phyloP scores from a whole-genome alignment of 2,329 filamentous ascomycete genomes.

The Stromatinia cepivora region DNA sequence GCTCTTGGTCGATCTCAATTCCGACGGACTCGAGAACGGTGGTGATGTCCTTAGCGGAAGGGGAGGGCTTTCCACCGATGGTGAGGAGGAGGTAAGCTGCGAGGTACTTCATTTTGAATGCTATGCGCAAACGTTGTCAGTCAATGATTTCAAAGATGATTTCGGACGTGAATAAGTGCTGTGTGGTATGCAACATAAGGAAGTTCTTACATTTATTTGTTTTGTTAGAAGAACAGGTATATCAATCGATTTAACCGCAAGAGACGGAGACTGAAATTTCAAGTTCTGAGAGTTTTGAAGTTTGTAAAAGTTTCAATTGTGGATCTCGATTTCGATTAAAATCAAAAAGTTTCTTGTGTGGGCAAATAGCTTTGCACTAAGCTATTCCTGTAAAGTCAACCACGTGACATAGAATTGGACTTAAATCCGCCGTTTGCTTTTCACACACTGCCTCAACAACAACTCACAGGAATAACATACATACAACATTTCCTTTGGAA shows the following conservation, averaged over 20 bases:
- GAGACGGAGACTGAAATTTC: constrained; percentile 99
- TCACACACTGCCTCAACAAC: constrained; percentile 16
- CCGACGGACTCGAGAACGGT: constrained; percentile 88
- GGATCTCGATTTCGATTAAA: constrained; percentile 22
- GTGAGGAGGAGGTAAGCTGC: constrained; percentile 97
- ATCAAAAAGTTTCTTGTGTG: constrained; percentile 23
- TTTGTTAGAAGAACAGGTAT: constrained; percentile 67
- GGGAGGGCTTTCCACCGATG: constrained; percentile 89
- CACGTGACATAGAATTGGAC: constrained; percentile 15
- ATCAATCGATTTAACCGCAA: constrained; percentile 99
- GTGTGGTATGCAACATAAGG: not conserved
- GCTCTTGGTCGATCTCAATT: constrained; percentile 87
- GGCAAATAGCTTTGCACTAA: constrained; percentile 8
- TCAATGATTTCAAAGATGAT: constrained; percentile 1
- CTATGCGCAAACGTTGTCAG: constrained; percentile 42
- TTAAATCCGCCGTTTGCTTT: constrained; percentile 16
- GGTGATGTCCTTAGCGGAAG: constrained; percentile 85
- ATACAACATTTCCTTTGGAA: not conserved
- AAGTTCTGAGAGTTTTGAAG: constrained; percentile 53
- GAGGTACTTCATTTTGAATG: constrained; percentile 96
- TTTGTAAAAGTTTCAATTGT: constrained; percentile 22
- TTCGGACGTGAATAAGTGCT: not conserved
- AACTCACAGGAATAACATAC: constrained; percentile 16
- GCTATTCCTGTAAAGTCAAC: not conserved
- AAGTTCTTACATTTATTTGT: constrained; percentile 35